Percentiles rank a stretch among this genome's conserved stretches.
Conservation (phyloP, 1,284 basidiomycete genomes). For the Coniophora puteana region DNA sequence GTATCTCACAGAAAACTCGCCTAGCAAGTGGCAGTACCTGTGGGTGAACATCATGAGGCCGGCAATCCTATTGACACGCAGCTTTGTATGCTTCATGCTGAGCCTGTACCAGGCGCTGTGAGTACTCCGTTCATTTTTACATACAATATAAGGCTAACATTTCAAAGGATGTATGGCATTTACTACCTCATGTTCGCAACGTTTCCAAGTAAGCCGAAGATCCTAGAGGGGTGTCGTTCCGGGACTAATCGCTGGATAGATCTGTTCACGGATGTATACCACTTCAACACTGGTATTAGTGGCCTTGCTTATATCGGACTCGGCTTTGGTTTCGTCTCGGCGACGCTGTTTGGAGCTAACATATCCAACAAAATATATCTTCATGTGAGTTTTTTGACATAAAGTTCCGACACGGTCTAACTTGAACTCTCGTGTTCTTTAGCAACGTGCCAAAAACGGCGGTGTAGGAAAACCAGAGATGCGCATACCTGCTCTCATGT, state of each 20-base stretch:
- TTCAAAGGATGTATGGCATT: slow-evolving; percentile 28
- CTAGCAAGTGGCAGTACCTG: slow-evolving; percentile 18
- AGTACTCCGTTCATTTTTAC: slow-evolving; percentile 11
- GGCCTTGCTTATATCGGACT: slow-evolving; percentile 59
- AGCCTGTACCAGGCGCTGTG: slow-evolving; percentile 38
- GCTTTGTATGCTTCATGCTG: slow-evolving; percentile 38
- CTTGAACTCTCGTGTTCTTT: background rate
- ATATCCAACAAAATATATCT: slow-evolving; percentile 48
- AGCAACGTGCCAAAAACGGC: slow-evolving; percentile 57
- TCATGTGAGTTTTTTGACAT: slow-evolving; percentile 38
- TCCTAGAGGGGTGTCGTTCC: too few relatives aligned
- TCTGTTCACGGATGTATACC: slow-evolving; percentile 46
- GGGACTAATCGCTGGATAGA: slow-evolving; percentile 24
- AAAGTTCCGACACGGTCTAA: background rate
- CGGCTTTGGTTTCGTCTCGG: slow-evolving; percentile 51
- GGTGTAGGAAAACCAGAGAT: slow-evolving; percentile 69
- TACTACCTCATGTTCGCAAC: slow-evolving; percentile 70
- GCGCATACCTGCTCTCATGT: slow-evolving; percentile 64
- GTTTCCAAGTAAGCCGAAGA: slow-evolving; percentile 32
- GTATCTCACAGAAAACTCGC: background rate
- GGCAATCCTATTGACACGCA: slow-evolving; percentile 32
- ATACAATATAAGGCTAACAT: background rate
- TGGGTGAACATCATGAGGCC: slow-evolving; percentile 34
- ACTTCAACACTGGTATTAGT: slow-evolving; percentile 47
- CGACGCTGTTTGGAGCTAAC: slow-evolving; percentile 46